Conservation (phyloP, 1,139 yeast species). For the Ashbya aceris region DNA sequence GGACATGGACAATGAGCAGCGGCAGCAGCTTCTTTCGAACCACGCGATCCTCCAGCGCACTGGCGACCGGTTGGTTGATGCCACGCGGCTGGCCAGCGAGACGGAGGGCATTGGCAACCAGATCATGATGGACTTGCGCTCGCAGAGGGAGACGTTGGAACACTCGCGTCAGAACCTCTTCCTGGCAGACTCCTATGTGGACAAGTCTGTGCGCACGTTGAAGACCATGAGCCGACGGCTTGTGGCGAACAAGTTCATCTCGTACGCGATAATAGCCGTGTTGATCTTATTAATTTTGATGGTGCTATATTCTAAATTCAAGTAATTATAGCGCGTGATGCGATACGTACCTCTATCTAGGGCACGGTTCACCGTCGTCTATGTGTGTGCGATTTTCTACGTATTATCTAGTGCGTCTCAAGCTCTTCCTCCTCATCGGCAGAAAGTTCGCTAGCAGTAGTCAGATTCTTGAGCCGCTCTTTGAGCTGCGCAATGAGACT, state of each 20-base stretch:
- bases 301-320: slow-evolving; percentile 77
- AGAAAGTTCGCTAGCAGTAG: slow-evolving; percentile 1
- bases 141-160: slow-evolving; percentile 86
- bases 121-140: slow-evolving; percentile 77
- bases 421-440: slow-evolving; percentile 6
- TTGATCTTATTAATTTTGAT: slow-evolving; percentile 73
- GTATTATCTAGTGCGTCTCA: slow-evolving; percentile 3
- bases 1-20: slow-evolving; percentile 51
- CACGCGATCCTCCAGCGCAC: slow-evolving; percentile 78
- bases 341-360: neutral
- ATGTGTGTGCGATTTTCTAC: neutral
- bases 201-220: slow-evolving; percentile 76
- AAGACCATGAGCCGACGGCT: slow-evolving; percentile 88
- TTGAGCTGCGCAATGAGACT: slow-evolving; percentile 17
- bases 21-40: slow-evolving; percentile 71
- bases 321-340: slow-evolving; percentile 7
- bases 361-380: neutral
- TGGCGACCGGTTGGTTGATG: slow-evolving; percentile 73
- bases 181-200: slow-evolving; percentile 92
- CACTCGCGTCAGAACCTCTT: slow-evolving; percentile 76
- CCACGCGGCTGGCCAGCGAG: slow-evolving; percentile 84
- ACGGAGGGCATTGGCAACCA: slow-evolving; percentile 90
- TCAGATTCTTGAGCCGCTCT: slow-evolving; percentile 13
- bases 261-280: slow-evolving; percentile 91
- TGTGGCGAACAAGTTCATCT: slow-evolving; percentile 89